Percentiles rank a stretch among this genome's conserved stretches.
phyloP scores from a whole-genome alignment of 1,284 basidiomycete species.

The Veloporphyrellus conicus region DNA sequence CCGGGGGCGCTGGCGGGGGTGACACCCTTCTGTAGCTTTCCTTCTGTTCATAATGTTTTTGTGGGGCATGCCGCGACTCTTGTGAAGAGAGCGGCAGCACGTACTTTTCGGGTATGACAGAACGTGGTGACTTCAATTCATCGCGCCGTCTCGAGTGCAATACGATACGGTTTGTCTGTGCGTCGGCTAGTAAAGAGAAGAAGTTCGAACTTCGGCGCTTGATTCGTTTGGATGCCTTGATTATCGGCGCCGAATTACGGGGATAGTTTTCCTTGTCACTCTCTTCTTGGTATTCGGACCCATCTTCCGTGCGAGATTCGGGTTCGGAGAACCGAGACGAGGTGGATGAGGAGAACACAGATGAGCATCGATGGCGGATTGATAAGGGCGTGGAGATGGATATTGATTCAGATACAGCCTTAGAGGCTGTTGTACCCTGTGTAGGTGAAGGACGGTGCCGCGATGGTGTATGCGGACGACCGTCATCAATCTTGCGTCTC shows the following conservation, averaged over 20 bases:
- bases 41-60: constrained; percentile 17
- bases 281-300: constrained; percentile 23
- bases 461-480: neutral
- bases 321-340: constrained; percentile 16
- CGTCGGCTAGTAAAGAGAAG: constrained; percentile 44
- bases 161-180: constrained; percentile 39
- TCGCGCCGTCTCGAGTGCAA: constrained; percentile 31
- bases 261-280: constrained; percentile 29
- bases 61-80: constrained; percentile 7
- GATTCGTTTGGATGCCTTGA: constrained; percentile 4
- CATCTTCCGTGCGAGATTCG: constrained; percentile 18
- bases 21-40: constrained; percentile 1
- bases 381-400: constrained; percentile 4
- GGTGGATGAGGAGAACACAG: constrained; percentile 15
- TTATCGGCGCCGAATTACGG: constrained; percentile 2
- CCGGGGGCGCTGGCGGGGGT: constrained; percentile 10
- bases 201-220: constrained; percentile 33
- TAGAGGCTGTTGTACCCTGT: neutral
- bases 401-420: neutral
- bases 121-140: constrained; percentile 6
- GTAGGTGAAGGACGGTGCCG: neutral
- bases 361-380: neutral
- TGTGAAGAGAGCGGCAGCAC: constrained; percentile 14
- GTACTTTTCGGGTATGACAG: constrained; percentile 17
- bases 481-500: constrained; percentile 20